Percentiles rank a stretch among this genome's conserved stretches.
These are phyloP conservation scores for Cladosporium austrohemisphaericum DNA, from an alignment of 2,329 filamentous ascomycete species.

Conservation along the genomic window DNA sequence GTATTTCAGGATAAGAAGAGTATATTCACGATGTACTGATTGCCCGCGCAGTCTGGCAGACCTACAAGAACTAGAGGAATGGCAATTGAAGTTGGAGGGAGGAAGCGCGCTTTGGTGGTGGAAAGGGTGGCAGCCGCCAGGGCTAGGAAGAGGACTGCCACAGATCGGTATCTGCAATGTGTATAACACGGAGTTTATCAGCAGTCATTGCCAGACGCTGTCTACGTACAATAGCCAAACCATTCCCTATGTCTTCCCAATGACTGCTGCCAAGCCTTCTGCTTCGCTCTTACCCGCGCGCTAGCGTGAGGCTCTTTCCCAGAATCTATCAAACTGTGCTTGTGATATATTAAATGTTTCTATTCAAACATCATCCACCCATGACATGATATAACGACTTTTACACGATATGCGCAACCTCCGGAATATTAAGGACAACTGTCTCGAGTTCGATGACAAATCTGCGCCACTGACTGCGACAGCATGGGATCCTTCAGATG, in stretches of 20 bases:
- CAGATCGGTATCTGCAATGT: conserved; percentile 17
- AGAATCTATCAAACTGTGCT: conserved; percentile 16
- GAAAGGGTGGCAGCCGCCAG: background rate
- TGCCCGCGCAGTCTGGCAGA: conserved; percentile 58
- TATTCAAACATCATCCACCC: background rate
- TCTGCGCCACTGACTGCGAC: conserved; percentile 64
- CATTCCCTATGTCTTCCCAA: conserved; percentile 5
- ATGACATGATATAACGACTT: conserved; percentile 8
- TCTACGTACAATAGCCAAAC: conserved; percentile 18
- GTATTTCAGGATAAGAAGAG: conserved; percentile 26
- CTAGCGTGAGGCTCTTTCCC: conserved; percentile 17
- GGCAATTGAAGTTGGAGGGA: conserved; percentile 8
- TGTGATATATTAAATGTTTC: background rate
- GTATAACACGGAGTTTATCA: conserved; percentile 16
- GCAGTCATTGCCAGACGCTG: conserved; percentile 17
- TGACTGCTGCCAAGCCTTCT: conserved; percentile 5
- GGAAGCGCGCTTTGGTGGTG: conserved; percentile 13
- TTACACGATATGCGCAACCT: conserved; percentile 74
- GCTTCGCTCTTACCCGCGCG: conserved; percentile 12
- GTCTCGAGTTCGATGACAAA: conserved; percentile 57
- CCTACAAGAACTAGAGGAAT: conserved; percentile 54
- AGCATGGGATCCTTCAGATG: conserved; percentile 78
- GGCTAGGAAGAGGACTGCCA: conserved; percentile 15
- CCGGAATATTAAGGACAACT: conserved; percentile 68
- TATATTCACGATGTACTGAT: conserved; percentile 25